Conservation (phyloP, 2,329 filamentous ascomycete species). For the Cladosporium sp. region DNA sequence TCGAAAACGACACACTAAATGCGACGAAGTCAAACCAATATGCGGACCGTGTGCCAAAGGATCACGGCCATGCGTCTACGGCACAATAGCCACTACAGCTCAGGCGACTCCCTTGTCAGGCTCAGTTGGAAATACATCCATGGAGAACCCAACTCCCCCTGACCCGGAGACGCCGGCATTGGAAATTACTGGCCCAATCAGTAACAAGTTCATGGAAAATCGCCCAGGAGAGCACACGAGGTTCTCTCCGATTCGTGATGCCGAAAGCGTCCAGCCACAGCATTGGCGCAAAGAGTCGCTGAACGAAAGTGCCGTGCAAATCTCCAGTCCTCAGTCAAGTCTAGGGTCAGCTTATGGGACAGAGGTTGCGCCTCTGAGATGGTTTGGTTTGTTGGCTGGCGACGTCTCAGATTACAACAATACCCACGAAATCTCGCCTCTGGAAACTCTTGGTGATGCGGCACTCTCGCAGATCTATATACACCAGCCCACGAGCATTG, state of each 20-base stretch:
- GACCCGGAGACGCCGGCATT: too few relatives aligned
- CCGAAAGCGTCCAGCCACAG: not conserved
- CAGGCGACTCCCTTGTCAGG: too few relatives aligned
- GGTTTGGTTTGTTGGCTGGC: slow-evolving; percentile 46
- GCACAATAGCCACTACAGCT: not conserved
- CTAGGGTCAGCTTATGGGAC: slow-evolving; percentile 28
- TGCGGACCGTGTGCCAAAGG: slow-evolving; percentile 40
- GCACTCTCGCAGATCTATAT: not conserved
- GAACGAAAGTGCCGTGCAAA: slow-evolving; percentile 18
- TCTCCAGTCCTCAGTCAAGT: slow-evolving; percentile 24
- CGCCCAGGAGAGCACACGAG: not conserved
- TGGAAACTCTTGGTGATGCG: not conserved
- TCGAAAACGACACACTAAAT: slow-evolving; percentile 47
- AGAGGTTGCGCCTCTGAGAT: slow-evolving; percentile 43
- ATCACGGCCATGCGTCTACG: slow-evolving; percentile 37
- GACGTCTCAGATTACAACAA: slow-evolving; percentile 34
- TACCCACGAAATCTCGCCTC: not conserved
- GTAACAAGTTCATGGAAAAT: slow-evolving; percentile 3
- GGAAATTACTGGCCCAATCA: too few relatives aligned
- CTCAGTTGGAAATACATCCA: too few relatives aligned
- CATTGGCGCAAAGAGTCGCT: slow-evolving; percentile 3
- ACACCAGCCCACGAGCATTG: slow-evolving; percentile 2
- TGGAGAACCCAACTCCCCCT: too few relatives aligned
- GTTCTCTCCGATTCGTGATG: not conserved
- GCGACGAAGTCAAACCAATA: slow-evolving; percentile 40